Conservation (phyloP, 768 basidiomycete genomes). For the Leccinum obscurum region DNA sequence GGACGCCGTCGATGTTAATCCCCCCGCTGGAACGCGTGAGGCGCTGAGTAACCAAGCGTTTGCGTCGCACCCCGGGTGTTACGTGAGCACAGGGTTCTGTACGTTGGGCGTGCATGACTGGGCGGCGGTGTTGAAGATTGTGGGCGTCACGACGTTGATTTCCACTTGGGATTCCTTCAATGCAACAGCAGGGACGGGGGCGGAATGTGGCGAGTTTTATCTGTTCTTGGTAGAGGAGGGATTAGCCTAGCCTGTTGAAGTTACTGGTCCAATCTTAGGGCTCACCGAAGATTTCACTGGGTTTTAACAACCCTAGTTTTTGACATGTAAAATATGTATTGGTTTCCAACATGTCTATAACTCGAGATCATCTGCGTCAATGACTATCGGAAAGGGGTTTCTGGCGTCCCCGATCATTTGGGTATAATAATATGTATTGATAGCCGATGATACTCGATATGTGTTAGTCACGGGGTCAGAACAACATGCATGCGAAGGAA, state of each 20-base stretch:
- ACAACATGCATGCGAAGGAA: not conserved
- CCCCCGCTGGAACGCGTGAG: slow-evolving; percentile 2
- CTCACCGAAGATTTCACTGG: not conserved
- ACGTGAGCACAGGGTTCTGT: slow-evolving; percentile 41
- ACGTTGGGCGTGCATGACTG: slow-evolving; percentile 36
- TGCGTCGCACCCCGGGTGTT: not conserved
- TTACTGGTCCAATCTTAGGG: no score
- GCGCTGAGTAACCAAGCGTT: not conserved
- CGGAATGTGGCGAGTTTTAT: slow-evolving; percentile 14
- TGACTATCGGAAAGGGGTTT: slow-evolving; percentile 26
- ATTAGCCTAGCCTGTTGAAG: slow-evolving; percentile 3
- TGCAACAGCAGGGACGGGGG: slow-evolving; percentile 8
- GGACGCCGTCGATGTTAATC: slow-evolving; percentile 27
- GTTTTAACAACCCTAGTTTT: not conserved
- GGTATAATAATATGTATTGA: slow-evolving; percentile 74
- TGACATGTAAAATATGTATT: not conserved
- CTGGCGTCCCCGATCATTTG: slow-evolving; percentile 76
- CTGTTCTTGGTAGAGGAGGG: slow-evolving; percentile 12
- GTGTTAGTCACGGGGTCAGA: slow-evolving; percentile 40
- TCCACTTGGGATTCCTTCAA: slow-evolving; percentile 20
- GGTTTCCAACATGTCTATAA: not conserved
- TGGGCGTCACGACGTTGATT: slow-evolving; percentile 14
- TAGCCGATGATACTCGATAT: slow-evolving; percentile 55
- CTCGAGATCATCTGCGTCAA: not conserved
- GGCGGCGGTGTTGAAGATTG: slow-evolving; percentile 38